Percentiles rank a stretch among this genome's conserved stretches.
Conservation (phyloP, 2,329 filamentous ascomycete species). For the Sclerotinia trifoliorum region DNA sequence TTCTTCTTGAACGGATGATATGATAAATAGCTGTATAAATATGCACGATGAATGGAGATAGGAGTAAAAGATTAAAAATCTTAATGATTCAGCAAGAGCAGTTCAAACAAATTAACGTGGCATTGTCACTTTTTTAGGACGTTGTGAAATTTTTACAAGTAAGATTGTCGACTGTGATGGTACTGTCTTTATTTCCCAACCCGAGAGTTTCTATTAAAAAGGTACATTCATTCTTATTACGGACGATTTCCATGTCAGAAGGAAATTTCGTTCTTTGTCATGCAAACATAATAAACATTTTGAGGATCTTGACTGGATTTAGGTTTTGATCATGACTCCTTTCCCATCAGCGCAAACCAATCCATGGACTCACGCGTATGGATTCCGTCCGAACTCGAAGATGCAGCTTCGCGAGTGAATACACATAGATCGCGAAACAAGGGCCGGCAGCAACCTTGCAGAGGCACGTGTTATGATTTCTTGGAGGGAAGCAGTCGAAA, state of each 20-base stretch:
- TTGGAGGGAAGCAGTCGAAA: too few relatives aligned
- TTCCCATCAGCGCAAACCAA: too few relatives aligned
- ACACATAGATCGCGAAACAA: too few relatives aligned
- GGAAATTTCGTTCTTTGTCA: too few relatives aligned
- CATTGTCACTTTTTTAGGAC: too few relatives aligned
- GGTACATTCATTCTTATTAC: background rate
- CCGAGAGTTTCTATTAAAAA: background rate
- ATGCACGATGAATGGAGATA: background rate
- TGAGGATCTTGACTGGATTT: background rate
- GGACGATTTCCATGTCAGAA: background rate
- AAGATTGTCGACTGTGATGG: background rate
- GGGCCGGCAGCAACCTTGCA: too few relatives aligned
- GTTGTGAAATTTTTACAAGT: background rate
- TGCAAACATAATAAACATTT: background rate
- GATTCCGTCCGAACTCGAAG: too few relatives aligned
- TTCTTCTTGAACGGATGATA: background rate
- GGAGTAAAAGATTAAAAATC: background rate
- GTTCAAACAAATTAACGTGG: too few relatives aligned
- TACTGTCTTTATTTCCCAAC: too few relatives aligned
- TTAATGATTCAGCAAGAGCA: conserved; percentile 17
- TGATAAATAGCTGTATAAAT: background rate
- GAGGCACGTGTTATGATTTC: too few relatives aligned
- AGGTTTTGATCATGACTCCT: background rate
- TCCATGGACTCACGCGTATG: background rate
- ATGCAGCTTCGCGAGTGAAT: too few relatives aligned